These are phyloP conservation scores for Scytalidium sp. DNA, from an alignment of 2,329 filamentous ascomycete species.

Conservation along the genomic window DNA sequence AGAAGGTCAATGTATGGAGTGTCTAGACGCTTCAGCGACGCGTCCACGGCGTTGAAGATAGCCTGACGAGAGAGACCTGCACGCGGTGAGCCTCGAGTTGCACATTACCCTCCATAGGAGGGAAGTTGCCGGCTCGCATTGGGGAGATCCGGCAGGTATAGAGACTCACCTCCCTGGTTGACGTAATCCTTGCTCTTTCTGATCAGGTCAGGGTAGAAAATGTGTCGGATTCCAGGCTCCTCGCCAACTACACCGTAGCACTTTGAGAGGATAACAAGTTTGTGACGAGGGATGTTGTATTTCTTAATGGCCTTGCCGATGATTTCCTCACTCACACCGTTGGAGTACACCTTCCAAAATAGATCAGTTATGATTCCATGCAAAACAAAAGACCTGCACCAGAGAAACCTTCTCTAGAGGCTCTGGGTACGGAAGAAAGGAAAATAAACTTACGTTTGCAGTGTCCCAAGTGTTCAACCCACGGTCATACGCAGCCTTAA, in stretches of 20 bases:
- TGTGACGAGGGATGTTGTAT: constrained; percentile 53
- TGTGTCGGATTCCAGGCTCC: constrained; percentile 23
- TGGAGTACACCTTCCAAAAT: constrained; percentile 45
- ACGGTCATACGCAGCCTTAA: constrained; percentile 61
- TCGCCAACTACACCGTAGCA: constrained; percentile 48
- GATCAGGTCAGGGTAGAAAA: constrained; percentile 36
- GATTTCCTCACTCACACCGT: constrained; percentile 51
- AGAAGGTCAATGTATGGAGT: constrained; percentile 58
- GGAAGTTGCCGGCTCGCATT: constrained; percentile 11
- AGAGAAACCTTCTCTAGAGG: too few species aligned
- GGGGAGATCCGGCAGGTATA: background rate
- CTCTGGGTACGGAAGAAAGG: background rate
- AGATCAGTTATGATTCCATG: too few species aligned
- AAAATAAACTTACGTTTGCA: constrained; percentile 37
- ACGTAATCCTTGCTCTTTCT: constrained; percentile 45
- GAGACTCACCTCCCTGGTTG: constrained; percentile 30
- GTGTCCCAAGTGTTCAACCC: constrained; percentile 60
- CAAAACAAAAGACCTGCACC: too few species aligned
- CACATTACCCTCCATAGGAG: background rate
- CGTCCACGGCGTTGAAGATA: constrained; percentile 64
- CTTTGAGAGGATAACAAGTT: constrained; percentile 57
- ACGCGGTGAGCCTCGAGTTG: background rate
- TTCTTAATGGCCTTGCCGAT: constrained; percentile 59
- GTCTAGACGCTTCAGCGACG: constrained; percentile 51
- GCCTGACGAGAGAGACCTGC: constrained; percentile 58